A percentile compares a stretch with the other conserved stretches of the same genome.
These are phyloP conservation scores for Botrytis fabae DNA, from an alignment of 2,329 filamentous ascomycete species.

Conservation along the genomic window DNA sequence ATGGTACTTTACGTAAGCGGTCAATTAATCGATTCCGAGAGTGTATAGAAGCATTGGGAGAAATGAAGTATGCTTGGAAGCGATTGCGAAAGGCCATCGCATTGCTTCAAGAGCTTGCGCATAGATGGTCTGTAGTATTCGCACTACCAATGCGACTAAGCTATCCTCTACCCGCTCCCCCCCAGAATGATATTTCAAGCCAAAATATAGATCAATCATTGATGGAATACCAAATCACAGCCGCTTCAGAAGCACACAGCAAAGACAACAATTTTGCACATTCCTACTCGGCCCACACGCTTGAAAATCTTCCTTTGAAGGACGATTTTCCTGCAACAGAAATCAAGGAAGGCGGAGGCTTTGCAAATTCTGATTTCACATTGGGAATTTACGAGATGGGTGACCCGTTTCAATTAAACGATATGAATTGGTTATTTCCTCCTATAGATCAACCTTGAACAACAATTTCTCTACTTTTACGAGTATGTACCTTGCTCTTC, in stretches of 20 bases:
- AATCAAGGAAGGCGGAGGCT: neutral
- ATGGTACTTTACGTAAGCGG: constrained; percentile 5
- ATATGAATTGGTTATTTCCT: constrained; percentile 8
- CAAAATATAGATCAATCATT: neutral
- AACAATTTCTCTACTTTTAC: neutral
- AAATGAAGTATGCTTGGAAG: constrained; percentile 9
- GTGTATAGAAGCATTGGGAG: neutral
- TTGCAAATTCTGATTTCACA: neutral
- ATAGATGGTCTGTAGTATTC: constrained; percentile 10
- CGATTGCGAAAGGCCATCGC: neutral
- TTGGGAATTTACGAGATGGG: neutral
- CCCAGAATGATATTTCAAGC: neutral
- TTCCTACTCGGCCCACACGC: neutral
- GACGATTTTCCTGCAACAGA: neutral
- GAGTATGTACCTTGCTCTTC: neutral
- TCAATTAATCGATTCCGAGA: neutral
- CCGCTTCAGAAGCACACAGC: neutral
- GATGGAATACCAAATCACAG: neutral
- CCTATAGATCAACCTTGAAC: neutral
- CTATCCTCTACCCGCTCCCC: neutral
- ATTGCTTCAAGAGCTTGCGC: constrained; percentile 3
- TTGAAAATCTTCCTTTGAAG: neutral
- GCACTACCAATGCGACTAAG: constrained; percentile 6
- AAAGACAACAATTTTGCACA: neutral
- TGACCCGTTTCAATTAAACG: constrained; percentile 8